These are phyloP conservation scores for Hypericum perforatum DNA, from an alignment of 345 rosid genomes.

Conservation along the genomic window DNA sequence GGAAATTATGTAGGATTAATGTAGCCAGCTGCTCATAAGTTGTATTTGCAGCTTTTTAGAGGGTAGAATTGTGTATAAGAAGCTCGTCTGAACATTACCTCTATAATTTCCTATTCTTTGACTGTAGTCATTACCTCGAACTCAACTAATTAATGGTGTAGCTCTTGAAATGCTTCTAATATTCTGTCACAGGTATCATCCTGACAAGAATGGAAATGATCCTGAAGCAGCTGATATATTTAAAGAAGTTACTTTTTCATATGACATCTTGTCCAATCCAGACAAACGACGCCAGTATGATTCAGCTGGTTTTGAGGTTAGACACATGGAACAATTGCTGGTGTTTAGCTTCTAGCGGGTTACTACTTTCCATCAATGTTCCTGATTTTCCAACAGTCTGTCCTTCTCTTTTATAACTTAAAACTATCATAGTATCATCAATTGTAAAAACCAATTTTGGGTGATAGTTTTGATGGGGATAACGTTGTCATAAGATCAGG, in stretches of 20 bases:
- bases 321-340: constrained; percentile 8
- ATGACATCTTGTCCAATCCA: constrained; percentile 83
- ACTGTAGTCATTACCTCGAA: no score
- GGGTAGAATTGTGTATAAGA: no score
- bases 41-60: no score
- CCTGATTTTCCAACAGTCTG: no score
- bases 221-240: constrained; percentile 88
- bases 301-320: constrained; percentile 94
- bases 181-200: constrained; percentile 76
- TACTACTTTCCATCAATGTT: no score
- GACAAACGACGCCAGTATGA: constrained; percentile 84
- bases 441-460: background rate
- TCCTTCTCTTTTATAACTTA: no score
- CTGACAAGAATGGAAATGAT: constrained; percentile 94
- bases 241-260: constrained; percentile 89
- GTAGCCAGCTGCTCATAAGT: no score
- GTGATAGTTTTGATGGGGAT: background rate
- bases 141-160: background rate
- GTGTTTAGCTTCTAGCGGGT: no score
- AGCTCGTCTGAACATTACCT: no score
- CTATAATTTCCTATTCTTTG: no score
- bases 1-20: no score
- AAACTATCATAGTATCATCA: no score
- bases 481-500: constrained; percentile 33
- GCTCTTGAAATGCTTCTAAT: constrained; percentile 4